A percentile compares a stretch with the other conserved stretches of the same genome.
phyloP scores from a whole-genome alignment of 495 filamentous ascomycete genomes.

The Parachaetomium inaequale region DNA sequence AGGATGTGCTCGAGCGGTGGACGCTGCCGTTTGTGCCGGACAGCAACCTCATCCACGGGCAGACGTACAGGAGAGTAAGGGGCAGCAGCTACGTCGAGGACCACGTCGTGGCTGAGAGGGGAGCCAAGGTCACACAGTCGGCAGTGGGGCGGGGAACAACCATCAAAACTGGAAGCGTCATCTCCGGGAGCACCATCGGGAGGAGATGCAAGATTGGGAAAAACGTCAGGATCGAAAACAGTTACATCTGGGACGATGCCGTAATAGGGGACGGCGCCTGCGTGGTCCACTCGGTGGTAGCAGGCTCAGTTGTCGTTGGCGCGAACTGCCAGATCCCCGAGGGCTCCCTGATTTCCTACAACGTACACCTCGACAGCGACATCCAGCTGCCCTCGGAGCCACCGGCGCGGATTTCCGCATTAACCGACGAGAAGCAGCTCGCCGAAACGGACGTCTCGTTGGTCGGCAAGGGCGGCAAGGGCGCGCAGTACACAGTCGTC shows the following conservation, averaged over 20 bases:
- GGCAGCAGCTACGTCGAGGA: constrained; percentile 68
- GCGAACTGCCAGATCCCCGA: constrained; percentile 62
- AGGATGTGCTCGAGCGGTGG: constrained; percentile 83
- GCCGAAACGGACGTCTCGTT: constrained; percentile 51
- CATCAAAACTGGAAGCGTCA: constrained; percentile 65
- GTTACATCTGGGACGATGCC: constrained; percentile 88
- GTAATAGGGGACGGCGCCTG: constrained; percentile 67
- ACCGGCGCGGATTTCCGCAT: constrained; percentile 37
- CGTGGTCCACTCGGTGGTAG: constrained; percentile 73
- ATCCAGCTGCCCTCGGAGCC: constrained; percentile 29
- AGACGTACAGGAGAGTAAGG: constrained; percentile 70
- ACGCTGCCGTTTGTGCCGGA: constrained; percentile 92
- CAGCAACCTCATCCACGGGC: constrained; percentile 72
- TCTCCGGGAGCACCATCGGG: constrained; percentile 74
- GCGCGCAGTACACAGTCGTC: constrained; percentile 45
- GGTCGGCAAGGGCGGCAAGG: constrained; percentile 56
- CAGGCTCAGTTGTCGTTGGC: constrained; percentile 64
- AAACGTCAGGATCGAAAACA: constrained; percentile 71
- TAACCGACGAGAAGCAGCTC: constrained; percentile 34
- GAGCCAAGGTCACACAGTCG: constrained; percentile 48
- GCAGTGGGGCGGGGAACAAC: constrained; percentile 74
- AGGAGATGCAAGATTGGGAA: constrained; percentile 79
- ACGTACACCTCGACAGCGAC: constrained; percentile 65
- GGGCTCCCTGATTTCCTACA: constrained; percentile 76
- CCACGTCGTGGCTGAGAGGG: constrained; percentile 58